These are phyloP conservation scores for Exophiala oligosperma DNA, from an alignment of 2,329 filamentous ascomycete genomes.

Conservation along the genomic window DNA sequence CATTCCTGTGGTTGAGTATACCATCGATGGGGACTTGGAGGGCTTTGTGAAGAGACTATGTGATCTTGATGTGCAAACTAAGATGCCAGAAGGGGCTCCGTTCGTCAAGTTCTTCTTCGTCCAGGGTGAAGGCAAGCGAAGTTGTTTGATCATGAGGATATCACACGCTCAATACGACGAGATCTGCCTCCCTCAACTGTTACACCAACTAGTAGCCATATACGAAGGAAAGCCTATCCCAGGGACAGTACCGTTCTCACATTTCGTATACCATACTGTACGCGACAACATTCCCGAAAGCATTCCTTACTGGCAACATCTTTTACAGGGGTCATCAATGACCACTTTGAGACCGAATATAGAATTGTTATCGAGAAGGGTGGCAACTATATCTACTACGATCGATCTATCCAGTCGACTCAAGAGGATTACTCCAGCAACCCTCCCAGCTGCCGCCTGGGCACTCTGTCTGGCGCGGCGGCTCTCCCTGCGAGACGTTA, in stretches of 20 bases:
- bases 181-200: slow-evolving; percentile 63
- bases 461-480: slow-evolving; percentile 61
- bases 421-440: slow-evolving; percentile 62
- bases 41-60: slow-evolving; percentile 55
- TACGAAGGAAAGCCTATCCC: slow-evolving; percentile 44
- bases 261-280: slow-evolving; percentile 46
- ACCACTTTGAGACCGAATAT: slow-evolving; percentile 23
- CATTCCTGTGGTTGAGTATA: slow-evolving; percentile 53
- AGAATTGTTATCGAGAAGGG: neutral
- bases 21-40: slow-evolving; percentile 53
- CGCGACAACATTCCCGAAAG: slow-evolving; percentile 45
- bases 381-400: slow-evolving; percentile 26
- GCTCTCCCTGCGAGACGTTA: slow-evolving; percentile 55
- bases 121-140: too few relatives aligned
- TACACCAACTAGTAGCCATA: slow-evolving; percentile 60
- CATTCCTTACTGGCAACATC: slow-evolving; percentile 57
- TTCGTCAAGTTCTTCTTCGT: slow-evolving; percentile 61
- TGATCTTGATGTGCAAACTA: slow-evolving; percentile 55
- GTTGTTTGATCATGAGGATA: slow-evolving; percentile 44
- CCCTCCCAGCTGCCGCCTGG: slow-evolving; percentile 68
- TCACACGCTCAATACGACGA: slow-evolving; percentile 72
- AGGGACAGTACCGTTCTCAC: slow-evolving; percentile 45
- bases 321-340: slow-evolving; percentile 59
- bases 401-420: slow-evolving; percentile 48
- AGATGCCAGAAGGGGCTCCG: slow-evolving; percentile 58